Percentiles rank a stretch among this genome's conserved stretches.
phyloP scores from a whole-genome alignment of 1,139 yeast genomes.

The Candida sp. region DNA sequence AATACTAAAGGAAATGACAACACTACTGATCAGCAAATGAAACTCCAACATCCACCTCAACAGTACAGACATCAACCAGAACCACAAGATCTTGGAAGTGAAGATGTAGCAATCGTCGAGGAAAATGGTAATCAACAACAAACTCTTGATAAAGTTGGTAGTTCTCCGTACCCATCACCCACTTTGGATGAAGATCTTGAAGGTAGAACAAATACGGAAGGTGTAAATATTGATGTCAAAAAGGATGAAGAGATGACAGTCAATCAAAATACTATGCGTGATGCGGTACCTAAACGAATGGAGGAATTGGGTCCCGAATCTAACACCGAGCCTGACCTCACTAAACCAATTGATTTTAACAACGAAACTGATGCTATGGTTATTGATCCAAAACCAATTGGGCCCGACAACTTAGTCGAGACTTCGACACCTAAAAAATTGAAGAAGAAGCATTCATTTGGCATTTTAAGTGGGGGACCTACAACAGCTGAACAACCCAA shows the following conservation, averaged over 20 bases:
- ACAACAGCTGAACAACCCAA: conserved; percentile 9
- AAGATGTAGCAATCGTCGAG: neutral
- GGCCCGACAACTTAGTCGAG: neutral
- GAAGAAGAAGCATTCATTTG: conserved; percentile 23
- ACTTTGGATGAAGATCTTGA: neutral
- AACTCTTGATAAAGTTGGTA: neutral
- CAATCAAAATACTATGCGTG: neutral
- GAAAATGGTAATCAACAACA: neutral
- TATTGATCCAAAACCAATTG: neutral
- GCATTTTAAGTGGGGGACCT: conserved; percentile 13
- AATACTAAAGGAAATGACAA: too few relatives aligned
- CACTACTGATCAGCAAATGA: neutral
- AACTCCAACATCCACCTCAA: neutral
- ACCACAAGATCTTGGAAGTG: neutral
- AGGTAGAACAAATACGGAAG: neutral
- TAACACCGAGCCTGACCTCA: neutral
- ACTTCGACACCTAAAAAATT: conserved; percentile 6
- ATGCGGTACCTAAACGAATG: neutral
- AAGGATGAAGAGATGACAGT: neutral
- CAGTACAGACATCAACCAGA: neutral
- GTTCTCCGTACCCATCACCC: neutral
- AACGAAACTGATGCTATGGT: neutral
- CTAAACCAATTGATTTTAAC: neutral
- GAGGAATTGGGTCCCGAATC: neutral
- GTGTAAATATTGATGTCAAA: neutral